Conservation (phyloP, 345 rosid genomes). For the Triadica sebifera region DNA sequence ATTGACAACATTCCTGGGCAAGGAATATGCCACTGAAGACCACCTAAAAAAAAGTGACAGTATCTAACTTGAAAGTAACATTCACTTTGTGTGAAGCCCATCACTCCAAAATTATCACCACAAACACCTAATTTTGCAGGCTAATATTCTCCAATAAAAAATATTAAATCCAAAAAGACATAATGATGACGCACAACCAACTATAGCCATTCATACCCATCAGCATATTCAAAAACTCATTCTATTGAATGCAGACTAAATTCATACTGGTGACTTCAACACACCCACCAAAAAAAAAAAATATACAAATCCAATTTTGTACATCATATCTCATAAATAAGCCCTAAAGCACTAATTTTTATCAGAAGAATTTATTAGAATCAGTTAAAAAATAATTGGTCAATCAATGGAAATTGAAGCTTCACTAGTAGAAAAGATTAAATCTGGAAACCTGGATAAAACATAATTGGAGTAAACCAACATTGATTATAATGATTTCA, state of each 20-base stretch:
- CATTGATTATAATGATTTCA: not conserved
- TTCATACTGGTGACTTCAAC: not conserved
- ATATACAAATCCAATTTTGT: not conserved
- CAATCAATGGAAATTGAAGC: not conserved
- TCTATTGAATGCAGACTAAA: not conserved
- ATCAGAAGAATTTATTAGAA: not conserved
- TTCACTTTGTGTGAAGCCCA: slow-evolving; percentile 13
- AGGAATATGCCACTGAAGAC: slow-evolving; percentile 15
- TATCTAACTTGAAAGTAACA: slow-evolving; percentile 12
- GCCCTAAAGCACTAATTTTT: not conserved
- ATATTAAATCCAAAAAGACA: not conserved
- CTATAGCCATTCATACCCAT: not conserved
- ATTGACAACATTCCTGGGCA: not conserved
- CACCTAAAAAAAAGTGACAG: not conserved
- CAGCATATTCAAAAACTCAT: not conserved
- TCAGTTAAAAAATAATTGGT: not conserved
- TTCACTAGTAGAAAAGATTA: not conserved
- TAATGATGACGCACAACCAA: not conserved
- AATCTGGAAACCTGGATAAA: not conserved
- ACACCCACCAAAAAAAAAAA: not conserved
- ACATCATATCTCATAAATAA: not conserved
- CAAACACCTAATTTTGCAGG: not conserved
- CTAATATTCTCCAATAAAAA: not conserved
- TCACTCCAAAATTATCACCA: slow-evolving; percentile 2
- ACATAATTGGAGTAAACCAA: not conserved